These are phyloP conservation scores for Capronia americana DNA, from an alignment of 2,329 filamentous ascomycete species.

Conservation along the genomic window DNA sequence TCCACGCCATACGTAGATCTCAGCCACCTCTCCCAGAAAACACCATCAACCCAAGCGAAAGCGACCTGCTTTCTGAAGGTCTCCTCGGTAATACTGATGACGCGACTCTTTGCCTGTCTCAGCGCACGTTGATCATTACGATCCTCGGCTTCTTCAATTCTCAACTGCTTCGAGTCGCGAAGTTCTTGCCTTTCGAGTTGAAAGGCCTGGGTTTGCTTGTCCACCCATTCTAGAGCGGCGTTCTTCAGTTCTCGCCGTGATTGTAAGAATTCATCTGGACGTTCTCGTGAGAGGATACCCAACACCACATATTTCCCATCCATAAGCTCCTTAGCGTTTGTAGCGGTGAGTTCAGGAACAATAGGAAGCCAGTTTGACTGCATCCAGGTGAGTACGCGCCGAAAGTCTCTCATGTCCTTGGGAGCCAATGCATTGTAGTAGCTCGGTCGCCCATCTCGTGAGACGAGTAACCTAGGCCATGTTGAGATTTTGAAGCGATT, in stretches of 20 bases:
- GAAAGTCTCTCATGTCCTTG: constrained; percentile 87
- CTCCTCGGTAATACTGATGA: constrained; percentile 82
- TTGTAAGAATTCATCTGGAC: constrained; percentile 76
- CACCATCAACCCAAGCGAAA: constrained; percentile 96
- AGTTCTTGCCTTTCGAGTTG: constrained; percentile 92
- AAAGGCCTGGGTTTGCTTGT: constrained; percentile 90
- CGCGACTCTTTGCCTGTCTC: constrained; percentile 85
- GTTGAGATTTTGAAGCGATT: constrained; percentile 93
- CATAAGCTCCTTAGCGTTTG: constrained; percentile 95
- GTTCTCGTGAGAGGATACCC: constrained; percentile 80
- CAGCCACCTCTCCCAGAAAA: constrained; percentile 98
- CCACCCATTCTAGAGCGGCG: constrained; percentile 96
- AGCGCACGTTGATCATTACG: constrained; percentile 87
- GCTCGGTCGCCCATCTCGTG: constrained; percentile 83
- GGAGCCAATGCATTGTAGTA: constrained; percentile 90
- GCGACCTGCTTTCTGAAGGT: constrained; percentile 85
- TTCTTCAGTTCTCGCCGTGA: constrained; percentile 92
- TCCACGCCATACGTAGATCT: constrained; percentile 93
- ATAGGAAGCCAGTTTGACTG: constrained; percentile 94
- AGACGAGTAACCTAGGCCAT: constrained; percentile 91
- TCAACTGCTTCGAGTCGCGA: constrained; percentile 89
- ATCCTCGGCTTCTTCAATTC: constrained; percentile 95
- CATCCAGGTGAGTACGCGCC: constrained; percentile 88
- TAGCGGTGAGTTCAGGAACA: constrained; percentile 88
- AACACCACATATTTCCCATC: constrained; percentile 92